A percentile compares a stretch with the other conserved stretches of the same genome.
Conservation (phyloP, 2,329 filamentous ascomycete species). For the Trichoderma breve region DNA sequence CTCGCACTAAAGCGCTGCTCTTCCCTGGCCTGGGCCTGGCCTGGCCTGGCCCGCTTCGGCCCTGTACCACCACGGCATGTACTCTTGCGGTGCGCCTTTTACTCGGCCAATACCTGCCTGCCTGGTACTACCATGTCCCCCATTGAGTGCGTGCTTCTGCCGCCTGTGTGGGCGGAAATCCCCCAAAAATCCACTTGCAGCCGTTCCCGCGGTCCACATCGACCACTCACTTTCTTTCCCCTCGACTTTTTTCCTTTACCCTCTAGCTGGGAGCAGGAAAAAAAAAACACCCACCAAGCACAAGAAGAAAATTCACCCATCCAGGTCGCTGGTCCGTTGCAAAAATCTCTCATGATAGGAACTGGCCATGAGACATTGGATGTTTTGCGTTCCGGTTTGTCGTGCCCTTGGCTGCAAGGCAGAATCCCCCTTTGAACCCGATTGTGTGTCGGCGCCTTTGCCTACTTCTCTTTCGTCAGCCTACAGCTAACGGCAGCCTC, state of each 20-base stretch:
- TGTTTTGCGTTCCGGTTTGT: neutral
- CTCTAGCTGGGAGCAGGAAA: neutral
- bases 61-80: conserved; percentile 6
- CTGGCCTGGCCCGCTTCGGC: neutral
- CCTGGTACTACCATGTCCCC: neutral
- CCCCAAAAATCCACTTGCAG: conserved; percentile 10
- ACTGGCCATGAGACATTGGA: neutral
- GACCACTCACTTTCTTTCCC: conserved; percentile 18
- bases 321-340: neutral
- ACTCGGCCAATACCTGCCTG: neutral
- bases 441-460: neutral
- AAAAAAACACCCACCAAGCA: neutral
- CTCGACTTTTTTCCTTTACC: conserved; percentile 18
- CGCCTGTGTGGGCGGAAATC: conserved; percentile 1
- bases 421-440: neutral
- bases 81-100: neutral
- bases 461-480: neutral
- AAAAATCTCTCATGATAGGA: neutral
- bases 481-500: neutral
- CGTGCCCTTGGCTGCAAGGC: neutral
- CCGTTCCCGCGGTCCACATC: conserved; percentile 20
- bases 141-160: conserved; percentile 12
- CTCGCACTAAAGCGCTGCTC: neutral
- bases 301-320: neutral
- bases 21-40: neutral